These are phyloP conservation scores for Clitocybe nebularis DNA, from an alignment of 1,284 basidiomycete genomes.

Conservation along the genomic window DNA sequence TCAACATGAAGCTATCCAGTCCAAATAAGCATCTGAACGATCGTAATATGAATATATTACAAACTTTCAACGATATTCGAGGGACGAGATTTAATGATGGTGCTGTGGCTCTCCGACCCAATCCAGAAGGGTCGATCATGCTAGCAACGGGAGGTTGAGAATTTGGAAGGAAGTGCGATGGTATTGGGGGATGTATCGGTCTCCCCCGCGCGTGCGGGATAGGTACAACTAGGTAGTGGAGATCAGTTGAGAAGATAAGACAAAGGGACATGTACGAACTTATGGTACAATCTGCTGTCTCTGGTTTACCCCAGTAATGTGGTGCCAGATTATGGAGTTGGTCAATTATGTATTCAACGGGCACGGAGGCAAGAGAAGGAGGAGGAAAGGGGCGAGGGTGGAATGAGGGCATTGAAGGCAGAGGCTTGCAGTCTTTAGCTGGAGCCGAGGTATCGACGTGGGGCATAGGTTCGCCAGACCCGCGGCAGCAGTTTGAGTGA, in stretches of 20 bases:
- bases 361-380: slow-evolving; percentile 56
- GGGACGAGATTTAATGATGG: slow-evolving; percentile 47
- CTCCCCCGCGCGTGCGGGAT: slow-evolving; percentile 36
- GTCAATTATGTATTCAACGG: slow-evolving; percentile 65
- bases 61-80: slow-evolving; percentile 59
- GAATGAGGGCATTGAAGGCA: slow-evolving; percentile 34
- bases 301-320: slow-evolving; percentile 65
- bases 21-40: slow-evolving; percentile 14
- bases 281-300: slow-evolving; percentile 72
- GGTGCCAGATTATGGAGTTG: slow-evolving; percentile 63
- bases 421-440: slow-evolving; percentile 24
- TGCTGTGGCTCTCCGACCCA: slow-evolving; percentile 49
- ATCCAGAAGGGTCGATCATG: slow-evolving; percentile 26
- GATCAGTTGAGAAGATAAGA: slow-evolving; percentile 2
- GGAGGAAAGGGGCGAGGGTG: slow-evolving; percentile 58
- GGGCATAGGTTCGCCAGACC: slow-evolving; percentile 35
- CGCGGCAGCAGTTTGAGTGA: slow-evolving; percentile 33
- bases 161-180: slow-evolving; percentile 27
- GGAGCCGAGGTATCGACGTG: slow-evolving; percentile 23
- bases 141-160: slow-evolving; percentile 20
- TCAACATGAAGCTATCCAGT: slow-evolving; percentile 61
- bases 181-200: slow-evolving; percentile 22
- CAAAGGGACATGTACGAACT: slow-evolving; percentile 37
- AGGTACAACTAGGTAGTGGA: slow-evolving; percentile 41
- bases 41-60: slow-evolving; percentile 17